phyloP scores from a whole-genome alignment of 2,329 filamentous ascomycete species.

The Trichoderma koningiopsis region DNA sequence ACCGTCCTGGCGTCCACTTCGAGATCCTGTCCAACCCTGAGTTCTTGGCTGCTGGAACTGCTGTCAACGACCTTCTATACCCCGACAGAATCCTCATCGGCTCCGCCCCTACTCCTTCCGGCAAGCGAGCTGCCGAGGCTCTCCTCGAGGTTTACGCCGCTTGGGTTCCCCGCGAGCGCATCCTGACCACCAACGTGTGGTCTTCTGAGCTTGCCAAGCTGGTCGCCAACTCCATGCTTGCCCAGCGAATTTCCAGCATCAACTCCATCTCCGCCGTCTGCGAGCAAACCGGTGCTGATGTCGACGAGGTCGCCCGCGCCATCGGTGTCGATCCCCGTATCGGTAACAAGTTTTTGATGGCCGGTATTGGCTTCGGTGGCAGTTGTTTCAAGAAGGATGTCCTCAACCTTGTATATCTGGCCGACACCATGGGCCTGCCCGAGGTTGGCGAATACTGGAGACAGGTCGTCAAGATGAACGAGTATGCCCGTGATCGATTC shows the following conservation, averaged over 20 bases:
- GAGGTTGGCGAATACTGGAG: slow-evolving; percentile 78
- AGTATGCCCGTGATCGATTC: slow-evolving; percentile 72
- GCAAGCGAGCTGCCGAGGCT: slow-evolving; percentile 62
- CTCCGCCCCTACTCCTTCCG: slow-evolving; percentile 61
- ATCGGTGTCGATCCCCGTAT: slow-evolving; percentile 73
- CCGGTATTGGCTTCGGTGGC: slow-evolving; percentile 76
- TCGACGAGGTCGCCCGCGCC: slow-evolving; percentile 69
- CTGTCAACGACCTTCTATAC: slow-evolving; percentile 68
- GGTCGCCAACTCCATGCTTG: slow-evolving; percentile 77
- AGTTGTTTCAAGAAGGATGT: slow-evolving; percentile 84
- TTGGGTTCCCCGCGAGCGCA: slow-evolving; percentile 69
- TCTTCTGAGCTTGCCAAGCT: slow-evolving; percentile 80
- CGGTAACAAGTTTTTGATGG: slow-evolving; percentile 71
- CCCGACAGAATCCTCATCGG: slow-evolving; percentile 78
- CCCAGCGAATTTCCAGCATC: slow-evolving; percentile 78
- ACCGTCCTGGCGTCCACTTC: slow-evolving; percentile 66
- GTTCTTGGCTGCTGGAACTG: slow-evolving; percentile 77
- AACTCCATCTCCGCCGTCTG: slow-evolving; percentile 81
- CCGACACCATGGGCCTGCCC: slow-evolving; percentile 67
- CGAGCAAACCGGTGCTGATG: slow-evolving; percentile 72
- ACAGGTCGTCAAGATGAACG: slow-evolving; percentile 74
- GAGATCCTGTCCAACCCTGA: slow-evolving; percentile 82
- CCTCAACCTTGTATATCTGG: slow-evolving; percentile 71
- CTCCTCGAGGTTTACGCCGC: slow-evolving; percentile 67
- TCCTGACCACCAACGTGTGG: slow-evolving; percentile 73